Evolutionary conservation across 768 basidiomycete genomes (phyloP).

Genomic region (Boletus bicolor): DNA sequence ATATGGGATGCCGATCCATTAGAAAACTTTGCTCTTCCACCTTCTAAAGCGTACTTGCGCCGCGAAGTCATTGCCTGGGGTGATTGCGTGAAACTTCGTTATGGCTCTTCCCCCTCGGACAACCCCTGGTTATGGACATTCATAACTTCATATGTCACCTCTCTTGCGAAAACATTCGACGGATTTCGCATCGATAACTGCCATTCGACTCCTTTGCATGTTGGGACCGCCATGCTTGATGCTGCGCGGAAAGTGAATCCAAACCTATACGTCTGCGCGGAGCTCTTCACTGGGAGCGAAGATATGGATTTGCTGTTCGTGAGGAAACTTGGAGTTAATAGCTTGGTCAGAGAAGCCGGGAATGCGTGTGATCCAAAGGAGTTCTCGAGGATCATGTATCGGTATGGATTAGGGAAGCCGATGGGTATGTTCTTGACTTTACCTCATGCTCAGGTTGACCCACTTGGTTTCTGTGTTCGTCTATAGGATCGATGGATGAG

Average conservation of each 20-base stretch:
- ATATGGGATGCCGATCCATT: conserved; percentile 97
- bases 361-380: conserved; percentile 91
- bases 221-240: conserved; percentile 95
- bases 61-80: conserved; percentile 98
- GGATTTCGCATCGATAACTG: conserved; percentile 99
- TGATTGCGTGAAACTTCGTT: conserved; percentile 97
- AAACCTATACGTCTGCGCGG: conserved; percentile 94
- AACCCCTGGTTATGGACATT: conserved; percentile 96
- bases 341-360: conserved; percentile 90
- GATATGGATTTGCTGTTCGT: conserved; percentile 93
- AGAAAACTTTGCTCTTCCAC: conserved; percentile 86
- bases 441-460: not conserved
- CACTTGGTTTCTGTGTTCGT: not conserved
- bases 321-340: conserved; percentile 88
- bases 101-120: conserved; percentile 71
- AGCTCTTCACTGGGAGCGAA: conserved; percentile 94
- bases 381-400: conserved; percentile 81
- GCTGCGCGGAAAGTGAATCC: conserved; percentile 85
- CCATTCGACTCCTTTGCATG: conserved; percentile 93
- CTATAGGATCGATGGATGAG: conserved; percentile 84
- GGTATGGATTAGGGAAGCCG: conserved; percentile 90
- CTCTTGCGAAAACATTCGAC: conserved; percentile 81
- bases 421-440: conserved; percentile 54
- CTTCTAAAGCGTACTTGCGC: conserved; percentile 92
- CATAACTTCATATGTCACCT: conserved; percentile 80